Evolutionary conservation across 305 asterid genomes (phyloP), one percentile per base, ranked within the genome.

Genomic region (Solanum hybrid): DNA sequence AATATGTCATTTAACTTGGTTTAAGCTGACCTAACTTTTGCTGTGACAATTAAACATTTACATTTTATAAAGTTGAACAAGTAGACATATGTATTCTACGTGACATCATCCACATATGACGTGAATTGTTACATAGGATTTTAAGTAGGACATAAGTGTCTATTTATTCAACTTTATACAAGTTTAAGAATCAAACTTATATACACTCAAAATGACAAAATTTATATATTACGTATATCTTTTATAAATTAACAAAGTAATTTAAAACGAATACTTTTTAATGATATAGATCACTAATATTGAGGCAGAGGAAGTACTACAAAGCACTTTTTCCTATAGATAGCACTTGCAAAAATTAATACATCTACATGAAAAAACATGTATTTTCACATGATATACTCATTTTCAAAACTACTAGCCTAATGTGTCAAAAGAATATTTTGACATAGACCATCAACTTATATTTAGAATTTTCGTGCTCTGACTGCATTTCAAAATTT

Each of bases 91-190:
- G 6, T 61, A 61, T 61, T 0, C 2, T 61, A 8, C 26, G 12
- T 61, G 71, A 61, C 71, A 61, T 61, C 26, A 61, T 61, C 2
- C 12, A 61, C 24, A 2, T 22, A 61, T 20, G 11, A 51, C 5
- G 12, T 8, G 11, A 61, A 61, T 4, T 61, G 1, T 22, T 9
- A 20, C 5, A 1, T 61, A 61, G 5, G 3, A 61, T 61, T 61
- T 22, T 0, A 61, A 0, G 11, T 61, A 20, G 11, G 1, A 20
- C 12, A 20, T 8, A 61, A 8, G 3, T 61, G 2, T 20, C 11
- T 61, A 20, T 61, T 8, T 61, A 0, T 61, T 61, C 11, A 61
- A 61, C 11, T 20, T 61, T 61, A 22, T 61, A 20, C 5, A 0
- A 20, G 0, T 22, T 8, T 61, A 20, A 61, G 4, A 61, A 22